A percentile compares a stretch with the other conserved stretches of the same genome.
These are phyloP conservation scores for Coelastrella sp. DNA, from an alignment of 139 green algal genomes.

Conservation along the genomic window DNA sequence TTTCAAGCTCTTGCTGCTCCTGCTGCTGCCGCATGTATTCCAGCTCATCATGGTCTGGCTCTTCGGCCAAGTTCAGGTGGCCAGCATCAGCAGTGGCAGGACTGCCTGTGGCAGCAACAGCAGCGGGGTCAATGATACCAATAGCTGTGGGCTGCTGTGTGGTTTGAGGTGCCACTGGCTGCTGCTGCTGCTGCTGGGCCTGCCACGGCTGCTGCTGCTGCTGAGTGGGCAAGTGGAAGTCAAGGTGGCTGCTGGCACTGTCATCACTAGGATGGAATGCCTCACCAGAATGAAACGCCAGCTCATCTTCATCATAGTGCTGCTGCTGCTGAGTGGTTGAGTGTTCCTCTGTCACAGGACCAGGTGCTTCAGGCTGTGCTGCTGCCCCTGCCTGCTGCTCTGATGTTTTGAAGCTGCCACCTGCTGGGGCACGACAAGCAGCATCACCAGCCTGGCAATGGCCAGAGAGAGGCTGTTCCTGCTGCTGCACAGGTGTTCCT, in stretches of 20 bases:
- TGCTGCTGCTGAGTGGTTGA: not conserved
- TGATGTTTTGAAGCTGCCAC: not conserved
- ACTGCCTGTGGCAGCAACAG: not conserved
- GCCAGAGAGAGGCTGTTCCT: not conserved
- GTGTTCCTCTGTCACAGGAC: not conserved
- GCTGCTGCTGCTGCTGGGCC: not conserved
- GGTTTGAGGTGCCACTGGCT: not conserved
- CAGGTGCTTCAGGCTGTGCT: not conserved
- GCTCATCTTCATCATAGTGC: constrained; percentile 18
- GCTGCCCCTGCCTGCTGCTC: not conserved
- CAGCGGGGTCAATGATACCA: constrained; percentile 38
- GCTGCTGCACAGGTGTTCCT: not conserved
- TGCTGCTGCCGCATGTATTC: not conserved
- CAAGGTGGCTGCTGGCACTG: not conserved
- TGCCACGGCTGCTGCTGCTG: not conserved
- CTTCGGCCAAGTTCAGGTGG: not conserved
- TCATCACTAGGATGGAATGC: not conserved
- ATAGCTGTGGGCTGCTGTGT: not conserved
- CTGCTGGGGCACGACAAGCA: not conserved
- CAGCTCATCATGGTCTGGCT: constrained; percentile 31
- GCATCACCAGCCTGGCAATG: too few species aligned
- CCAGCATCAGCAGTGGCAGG: not conserved
- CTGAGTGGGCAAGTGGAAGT: not conserved
- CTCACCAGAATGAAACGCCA: not conserved
- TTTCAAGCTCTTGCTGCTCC: not conserved